These are phyloP conservation scores for Citeromyces matritensis DNA, from an alignment of 805 yeast species.

Conservation along the genomic window DNA sequence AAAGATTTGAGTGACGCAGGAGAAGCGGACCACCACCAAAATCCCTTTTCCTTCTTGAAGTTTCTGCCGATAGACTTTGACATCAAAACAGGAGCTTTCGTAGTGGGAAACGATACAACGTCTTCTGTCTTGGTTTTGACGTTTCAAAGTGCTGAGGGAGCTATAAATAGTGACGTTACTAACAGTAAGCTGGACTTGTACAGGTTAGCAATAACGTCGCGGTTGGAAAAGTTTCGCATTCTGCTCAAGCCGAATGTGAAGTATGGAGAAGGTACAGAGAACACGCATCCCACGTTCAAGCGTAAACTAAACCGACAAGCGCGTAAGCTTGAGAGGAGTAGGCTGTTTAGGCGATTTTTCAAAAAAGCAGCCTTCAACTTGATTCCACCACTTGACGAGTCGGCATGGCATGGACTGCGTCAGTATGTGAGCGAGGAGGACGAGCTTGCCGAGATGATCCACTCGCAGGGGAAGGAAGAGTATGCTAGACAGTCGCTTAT, in stretches of 20 bases:
- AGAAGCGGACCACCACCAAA: neutral
- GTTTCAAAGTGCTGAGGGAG: neutral
- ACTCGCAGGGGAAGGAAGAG: constrained; percentile 34
- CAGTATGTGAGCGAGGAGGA: constrained; percentile 39
- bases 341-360: too few species aligned
- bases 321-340: too few species aligned
- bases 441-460: constrained; percentile 17
- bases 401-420: constrained; percentile 79
- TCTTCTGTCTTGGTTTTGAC: neutral
- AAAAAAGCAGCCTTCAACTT: too few species aligned
- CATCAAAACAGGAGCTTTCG: constrained; percentile 54
- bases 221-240: too few species aligned
- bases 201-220: too few species aligned
- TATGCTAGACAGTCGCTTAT: constrained; percentile 72
- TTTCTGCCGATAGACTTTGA: constrained; percentile 49
- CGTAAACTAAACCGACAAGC: too few species aligned
- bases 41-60: constrained; percentile 10
- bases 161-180: too few species aligned
- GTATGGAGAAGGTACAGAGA: too few species aligned
- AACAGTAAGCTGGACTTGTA: too few species aligned
- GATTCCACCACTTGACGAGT: too few species aligned
- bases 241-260: too few species aligned
- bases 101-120: constrained; percentile 9
- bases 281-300: too few species aligned
- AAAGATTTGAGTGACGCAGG: constrained; percentile 2